Percentiles rank a stretch among this genome's conserved stretches.
Evolutionary conservation across 2,329 filamentous ascomycete species (phyloP).

Genomic region (Chaetomium sp.): DNA sequence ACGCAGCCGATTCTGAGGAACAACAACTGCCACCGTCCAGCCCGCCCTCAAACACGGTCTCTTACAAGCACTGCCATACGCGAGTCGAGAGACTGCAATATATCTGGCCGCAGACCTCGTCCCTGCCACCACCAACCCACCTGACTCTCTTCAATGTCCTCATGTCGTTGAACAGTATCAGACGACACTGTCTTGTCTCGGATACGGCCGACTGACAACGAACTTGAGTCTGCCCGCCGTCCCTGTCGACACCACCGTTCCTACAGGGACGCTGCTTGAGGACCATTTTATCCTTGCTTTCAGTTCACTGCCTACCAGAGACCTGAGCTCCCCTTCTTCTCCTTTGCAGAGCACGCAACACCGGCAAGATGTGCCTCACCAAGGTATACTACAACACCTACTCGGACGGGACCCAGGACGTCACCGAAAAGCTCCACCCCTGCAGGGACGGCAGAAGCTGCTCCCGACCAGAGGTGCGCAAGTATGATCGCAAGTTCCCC

Average conservation of each 20-base stretch:
- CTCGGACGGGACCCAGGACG: constrained; percentile 37
- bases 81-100: constrained; percentile 15
- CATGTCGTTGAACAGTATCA: constrained; percentile 40
- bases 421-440: constrained; percentile 39
- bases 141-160: constrained; percentile 32
- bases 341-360: constrained; percentile 12
- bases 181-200: constrained; percentile 37
- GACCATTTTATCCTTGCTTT: constrained; percentile 5
- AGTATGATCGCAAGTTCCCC: constrained; percentile 36
- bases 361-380: constrained; percentile 41
- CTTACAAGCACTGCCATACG: constrained; percentile 19
- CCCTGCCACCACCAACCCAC: constrained; percentile 13
- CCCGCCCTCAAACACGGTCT: constrained; percentile 31
- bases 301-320: neutral
- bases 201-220: constrained; percentile 43
- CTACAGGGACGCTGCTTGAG: constrained; percentile 16
- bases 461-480: constrained; percentile 34
- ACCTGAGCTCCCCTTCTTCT: constrained; percentile 1
- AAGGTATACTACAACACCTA: constrained; percentile 42
- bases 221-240: constrained; percentile 20
- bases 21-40: constrained; percentile 26
- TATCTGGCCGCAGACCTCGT: constrained; percentile 26
- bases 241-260: constrained; percentile 26
- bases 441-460: constrained; percentile 39
- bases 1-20: constrained; percentile 18